Evolutionary conservation across 1,284 basidiomycete species (phyloP), one percentile per base, ranked within the genome.

Genomic region (Puccinia horiana): DNA sequence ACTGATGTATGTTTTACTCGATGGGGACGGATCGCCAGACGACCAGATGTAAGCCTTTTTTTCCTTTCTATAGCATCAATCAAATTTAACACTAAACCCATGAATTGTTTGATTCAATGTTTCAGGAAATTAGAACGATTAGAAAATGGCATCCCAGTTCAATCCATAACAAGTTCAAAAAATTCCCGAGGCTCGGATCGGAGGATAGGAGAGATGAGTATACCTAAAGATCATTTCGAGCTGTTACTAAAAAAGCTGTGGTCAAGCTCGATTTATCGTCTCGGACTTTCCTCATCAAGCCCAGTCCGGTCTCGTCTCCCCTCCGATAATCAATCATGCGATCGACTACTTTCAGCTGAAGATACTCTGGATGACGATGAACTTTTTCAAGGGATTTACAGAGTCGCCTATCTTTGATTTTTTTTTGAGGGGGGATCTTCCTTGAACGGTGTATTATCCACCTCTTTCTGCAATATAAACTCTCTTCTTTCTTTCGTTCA

Each of bases 151-250:
- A n/a, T 20, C 20, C 63, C 32, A 37, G 9, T 18, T 11, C 63
- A 65, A 1, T 18, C 63, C 11, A 1, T 32, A 29, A 9, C 56
- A 29, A 58, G 29, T 29, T 58, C 9, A 11, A 58, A 58, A 58
- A 58, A 8, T 9, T 9, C 56, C 12, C 3, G 4, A 8, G 63
- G 63, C 63, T 65, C 63, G 18, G 49, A 74, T 18, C 72, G 52
- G 40, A 52, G 72, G 52, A 74, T 74, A 32, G 72, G 72, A 35
- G 72, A 74, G n/a, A 74, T 74, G 35, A 18, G 12, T 56, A 4
- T 74, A 40, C 72, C 72, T 3, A 6, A 16, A n/a, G 72, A 74
- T 56, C 72, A 74, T 49, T 74, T 74, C 35, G 72, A 74, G 12
- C 35, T 74, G 32, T 74, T 74, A 20, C 26, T 56, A 1, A 8